These are phyloP conservation scores for Fusarium duplospermum DNA, from an alignment of 2,329 filamentous ascomycete genomes.

Conservation along the genomic window DNA sequence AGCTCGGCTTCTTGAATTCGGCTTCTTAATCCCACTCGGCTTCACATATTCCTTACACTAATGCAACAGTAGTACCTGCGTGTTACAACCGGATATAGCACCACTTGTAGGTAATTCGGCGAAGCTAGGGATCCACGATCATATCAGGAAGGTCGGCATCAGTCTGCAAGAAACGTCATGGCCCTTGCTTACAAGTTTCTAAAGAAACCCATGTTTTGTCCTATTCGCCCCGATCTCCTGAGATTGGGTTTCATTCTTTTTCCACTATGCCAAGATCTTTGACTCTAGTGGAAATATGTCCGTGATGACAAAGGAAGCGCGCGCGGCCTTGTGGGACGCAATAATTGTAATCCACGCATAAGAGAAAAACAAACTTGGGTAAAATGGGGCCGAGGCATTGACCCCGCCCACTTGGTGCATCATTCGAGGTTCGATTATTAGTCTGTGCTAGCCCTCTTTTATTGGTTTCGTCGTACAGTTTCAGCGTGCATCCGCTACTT, in stretches of 20 bases:
- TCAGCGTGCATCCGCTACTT: neutral
- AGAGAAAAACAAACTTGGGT: neutral
- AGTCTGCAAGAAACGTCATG: neutral
- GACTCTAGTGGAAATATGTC: neutral
- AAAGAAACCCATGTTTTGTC: neutral
- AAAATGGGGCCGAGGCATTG: neutral
- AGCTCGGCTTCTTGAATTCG: neutral
- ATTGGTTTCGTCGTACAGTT: neutral
- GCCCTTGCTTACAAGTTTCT: neutral
- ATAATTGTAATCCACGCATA: neutral
- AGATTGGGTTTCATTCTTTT: neutral
- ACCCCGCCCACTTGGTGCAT: neutral
- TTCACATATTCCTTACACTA: neutral
- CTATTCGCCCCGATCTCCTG: constrained; percentile 6
- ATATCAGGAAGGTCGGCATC: neutral
- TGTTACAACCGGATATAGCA: neutral
- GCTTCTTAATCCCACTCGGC: neutral
- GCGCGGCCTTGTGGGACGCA: neutral
- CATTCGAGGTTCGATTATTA: neutral
- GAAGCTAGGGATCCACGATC: neutral
- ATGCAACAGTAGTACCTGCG: neutral
- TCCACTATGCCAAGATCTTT: too few relatives aligned
- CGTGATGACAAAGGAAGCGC: constrained; percentile 4
- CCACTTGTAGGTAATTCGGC: neutral
- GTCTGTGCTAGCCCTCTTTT: neutral